These are phyloP conservation scores for Strobilomyces dryophilus DNA, from an alignment of 768 basidiomycete species.

Conservation along the genomic window DNA sequence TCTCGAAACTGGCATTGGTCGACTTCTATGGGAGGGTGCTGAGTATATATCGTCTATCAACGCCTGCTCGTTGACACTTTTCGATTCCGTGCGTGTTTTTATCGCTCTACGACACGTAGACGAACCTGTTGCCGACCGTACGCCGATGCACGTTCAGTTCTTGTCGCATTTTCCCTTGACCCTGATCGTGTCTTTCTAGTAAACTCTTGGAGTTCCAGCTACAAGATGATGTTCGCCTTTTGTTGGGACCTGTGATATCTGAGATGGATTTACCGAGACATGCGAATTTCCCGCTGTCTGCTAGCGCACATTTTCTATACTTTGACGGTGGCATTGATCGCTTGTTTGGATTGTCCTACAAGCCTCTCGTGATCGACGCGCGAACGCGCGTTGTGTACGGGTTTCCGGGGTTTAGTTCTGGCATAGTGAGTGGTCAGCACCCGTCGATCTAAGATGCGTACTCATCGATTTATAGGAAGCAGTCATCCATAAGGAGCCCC, in stretches of 20 bases:
- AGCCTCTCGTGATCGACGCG: slow-evolving; percentile 15
- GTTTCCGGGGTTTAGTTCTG: slow-evolving; percentile 13
- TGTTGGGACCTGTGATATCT: slow-evolving; percentile 10
- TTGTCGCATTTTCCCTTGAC: not conserved
- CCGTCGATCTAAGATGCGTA: not conserved
- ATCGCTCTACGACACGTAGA: slow-evolving; percentile 18
- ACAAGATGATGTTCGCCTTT: slow-evolving; percentile 8
- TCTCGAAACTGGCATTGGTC: slow-evolving; percentile 19
- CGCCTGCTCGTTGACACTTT: slow-evolving; percentile 17
- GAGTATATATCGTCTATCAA: slow-evolving; percentile 16
- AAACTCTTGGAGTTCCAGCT: slow-evolving; percentile 22
- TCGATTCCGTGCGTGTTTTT: slow-evolving; percentile 18
- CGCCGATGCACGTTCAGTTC: slow-evolving; percentile 17
- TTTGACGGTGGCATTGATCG: slow-evolving; percentile 15
- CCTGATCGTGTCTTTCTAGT: slow-evolving; percentile 8
- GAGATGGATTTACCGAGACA: slow-evolving; percentile 18
- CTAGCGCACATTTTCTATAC: slow-evolving; percentile 13
- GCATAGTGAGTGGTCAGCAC: slow-evolving; percentile 8
- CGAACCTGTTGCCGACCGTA: slow-evolving; percentile 11
- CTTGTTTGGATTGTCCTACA: slow-evolving; percentile 3
- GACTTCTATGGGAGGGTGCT: slow-evolving; percentile 12
- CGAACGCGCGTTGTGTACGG: slow-evolving; percentile 16
- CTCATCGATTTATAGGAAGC: slow-evolving; percentile 7
- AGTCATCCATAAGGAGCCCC: not conserved
- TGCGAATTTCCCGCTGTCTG: slow-evolving; percentile 15